Conservation (phyloP, 108 stramenopile species). For the Bacterosira constricta region DNA sequence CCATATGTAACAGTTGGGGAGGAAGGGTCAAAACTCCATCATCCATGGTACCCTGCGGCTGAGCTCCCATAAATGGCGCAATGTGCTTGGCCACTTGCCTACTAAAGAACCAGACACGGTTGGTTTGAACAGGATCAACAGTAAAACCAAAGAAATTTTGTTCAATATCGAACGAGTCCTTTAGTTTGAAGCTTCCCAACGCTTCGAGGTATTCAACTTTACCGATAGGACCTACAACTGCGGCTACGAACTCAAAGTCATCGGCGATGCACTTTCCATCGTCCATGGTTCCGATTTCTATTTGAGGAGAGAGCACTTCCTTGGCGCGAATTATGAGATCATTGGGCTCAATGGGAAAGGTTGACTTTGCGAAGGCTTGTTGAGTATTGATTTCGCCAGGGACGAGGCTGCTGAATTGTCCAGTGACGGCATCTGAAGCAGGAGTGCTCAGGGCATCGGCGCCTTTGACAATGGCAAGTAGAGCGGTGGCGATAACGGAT, state of each 20-base stretch:
- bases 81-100: slow-evolving; percentile 55
- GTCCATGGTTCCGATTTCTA: slow-evolving; percentile 57
- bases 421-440: too few relatives aligned
- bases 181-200: slow-evolving; percentile 52
- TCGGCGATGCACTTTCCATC: slow-evolving; percentile 66
- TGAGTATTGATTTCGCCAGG: slow-evolving; percentile 40
- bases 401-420: slow-evolving; percentile 6
- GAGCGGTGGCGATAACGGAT: not conserved
- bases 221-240: slow-evolving; percentile 73
- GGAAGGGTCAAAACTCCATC: slow-evolving; percentile 46
- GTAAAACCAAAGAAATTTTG: slow-evolving; percentile 59
- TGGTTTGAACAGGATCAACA: slow-evolving; percentile 75
- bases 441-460: not conserved
- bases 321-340: slow-evolving; percentile 56
- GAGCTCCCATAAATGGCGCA: slow-evolving; percentile 54
- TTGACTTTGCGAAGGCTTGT: slow-evolving; percentile 37
- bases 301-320: slow-evolving; percentile 45
- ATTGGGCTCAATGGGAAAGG: slow-evolving; percentile 58
- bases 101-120: slow-evolving; percentile 73
- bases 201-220: slow-evolving; percentile 64
- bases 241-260: slow-evolving; percentile 74
- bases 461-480: not conserved
- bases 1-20: slow-evolving; percentile 55
- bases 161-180: slow-evolving; percentile 67
- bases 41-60: slow-evolving; percentile 43